phyloP scores from a whole-genome alignment of 805 yeast genomes.

The Zygosaccharomyces siamensis region DNA sequence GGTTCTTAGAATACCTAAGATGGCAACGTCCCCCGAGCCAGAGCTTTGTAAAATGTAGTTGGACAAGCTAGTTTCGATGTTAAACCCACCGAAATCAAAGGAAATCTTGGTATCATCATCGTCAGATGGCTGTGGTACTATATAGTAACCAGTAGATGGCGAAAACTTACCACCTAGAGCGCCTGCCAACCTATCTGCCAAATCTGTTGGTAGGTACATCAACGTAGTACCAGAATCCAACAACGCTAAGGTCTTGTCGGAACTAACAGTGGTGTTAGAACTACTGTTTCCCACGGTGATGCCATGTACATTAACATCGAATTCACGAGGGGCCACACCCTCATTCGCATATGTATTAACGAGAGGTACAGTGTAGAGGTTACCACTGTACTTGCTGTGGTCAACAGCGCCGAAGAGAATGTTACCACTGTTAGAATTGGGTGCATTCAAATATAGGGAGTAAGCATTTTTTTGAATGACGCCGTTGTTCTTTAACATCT shows the following conservation, averaged over 20 bases:
- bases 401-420: slow-evolving; percentile 66
- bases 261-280: slow-evolving; percentile 12
- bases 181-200: slow-evolving; percentile 35
- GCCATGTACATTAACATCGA: slow-evolving; percentile 30
- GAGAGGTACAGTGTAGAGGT: slow-evolving; percentile 43
- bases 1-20: slow-evolving; percentile 36
- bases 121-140: slow-evolving; percentile 38
- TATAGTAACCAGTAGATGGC: slow-evolving; percentile 39
- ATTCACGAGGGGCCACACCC: slow-evolving; percentile 11
- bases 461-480: slow-evolving; percentile 49
- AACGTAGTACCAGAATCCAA: slow-evolving; percentile 55
- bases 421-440: slow-evolving; percentile 40
- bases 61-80: slow-evolving; percentile 1
- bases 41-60: slow-evolving; percentile 11
- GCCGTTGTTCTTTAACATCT: slow-evolving; percentile 53
- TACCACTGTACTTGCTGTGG: slow-evolving; percentile 51
- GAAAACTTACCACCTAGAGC: slow-evolving; percentile 41
- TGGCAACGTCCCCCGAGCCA: slow-evolving; percentile 34
- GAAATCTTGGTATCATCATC: slow-evolving; percentile 22
- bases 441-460: slow-evolving; percentile 51
- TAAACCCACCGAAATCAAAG: slow-evolving; percentile 8
- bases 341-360: slow-evolving; percentile 34
- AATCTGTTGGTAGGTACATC: slow-evolving; percentile 42
- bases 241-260: slow-evolving; percentile 36
- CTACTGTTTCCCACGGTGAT: slow-evolving; percentile 31